Percentiles rank a stretch among this genome's conserved stretches.
Conservation (phyloP, 257 asterid genomes). For the Solanum pinnatisectum region DNA sequence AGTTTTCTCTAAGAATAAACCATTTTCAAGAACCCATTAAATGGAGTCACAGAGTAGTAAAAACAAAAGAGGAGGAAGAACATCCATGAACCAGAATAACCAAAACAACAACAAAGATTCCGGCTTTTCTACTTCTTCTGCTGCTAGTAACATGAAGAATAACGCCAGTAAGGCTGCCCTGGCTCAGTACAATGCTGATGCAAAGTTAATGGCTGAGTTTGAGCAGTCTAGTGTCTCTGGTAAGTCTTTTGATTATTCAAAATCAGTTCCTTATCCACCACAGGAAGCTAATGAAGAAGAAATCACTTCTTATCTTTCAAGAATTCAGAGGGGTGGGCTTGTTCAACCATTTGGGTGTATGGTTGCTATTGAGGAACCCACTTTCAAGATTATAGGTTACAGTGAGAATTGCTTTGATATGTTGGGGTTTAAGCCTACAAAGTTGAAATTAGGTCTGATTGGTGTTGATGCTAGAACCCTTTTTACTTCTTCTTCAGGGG, state of each 20-base stretch:
- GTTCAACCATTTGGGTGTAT: slow-evolving; percentile 62
- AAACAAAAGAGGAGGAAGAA: background rate
- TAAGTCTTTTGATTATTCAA: slow-evolving; percentile 36
- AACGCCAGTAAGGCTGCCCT: background rate
- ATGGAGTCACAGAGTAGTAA: slow-evolving; percentile 16
- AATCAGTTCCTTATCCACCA: slow-evolving; percentile 15
- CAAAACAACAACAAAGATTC: background rate
- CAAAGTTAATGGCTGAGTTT: slow-evolving; percentile 43
- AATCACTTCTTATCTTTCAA: slow-evolving; percentile 31
- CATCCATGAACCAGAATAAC: background rate
- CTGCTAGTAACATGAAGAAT: slow-evolving; percentile 21
- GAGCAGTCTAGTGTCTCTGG: slow-evolving; percentile 32
- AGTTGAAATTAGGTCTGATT: slow-evolving; percentile 5
- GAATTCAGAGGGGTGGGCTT: slow-evolving; percentile 57
- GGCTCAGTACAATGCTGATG: slow-evolving; percentile 43
- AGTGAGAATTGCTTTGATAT: slow-evolving; percentile 50
- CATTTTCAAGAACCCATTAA: background rate
- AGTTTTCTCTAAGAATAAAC: background rate
- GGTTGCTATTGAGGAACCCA: slow-evolving; percentile 39
- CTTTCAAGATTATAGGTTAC: slow-evolving; percentile 25
- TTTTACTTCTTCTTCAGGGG: slow-evolving; percentile 32
- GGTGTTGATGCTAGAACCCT: slow-evolving; percentile 50
- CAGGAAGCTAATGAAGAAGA: slow-evolving; percentile 10
- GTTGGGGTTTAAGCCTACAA: slow-evolving; percentile 24
- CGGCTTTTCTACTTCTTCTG: slow-evolving; percentile 24